Conservation (phyloP, 2,329 filamentous ascomycete genomes). For the Aspergillus sergii region DNA sequence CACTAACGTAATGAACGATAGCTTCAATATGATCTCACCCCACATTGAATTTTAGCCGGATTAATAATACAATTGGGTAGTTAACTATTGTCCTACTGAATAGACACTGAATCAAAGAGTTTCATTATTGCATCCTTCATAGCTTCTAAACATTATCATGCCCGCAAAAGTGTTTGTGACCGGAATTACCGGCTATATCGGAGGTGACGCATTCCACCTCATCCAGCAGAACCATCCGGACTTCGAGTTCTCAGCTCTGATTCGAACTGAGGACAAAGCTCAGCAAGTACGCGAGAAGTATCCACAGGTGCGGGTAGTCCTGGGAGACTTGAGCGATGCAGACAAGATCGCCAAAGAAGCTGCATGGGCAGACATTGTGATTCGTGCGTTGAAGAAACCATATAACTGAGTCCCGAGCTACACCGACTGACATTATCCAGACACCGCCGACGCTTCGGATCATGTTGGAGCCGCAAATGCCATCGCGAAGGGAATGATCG, state of each 20-base stretch:
- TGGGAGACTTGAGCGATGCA: constrained; percentile 52
- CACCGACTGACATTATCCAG: constrained; percentile 10
- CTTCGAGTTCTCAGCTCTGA: constrained; percentile 40
- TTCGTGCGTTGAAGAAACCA: constrained; percentile 36
- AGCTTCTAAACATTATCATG: background rate
- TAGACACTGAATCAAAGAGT: background rate
- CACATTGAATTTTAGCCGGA: background rate
- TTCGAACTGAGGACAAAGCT: constrained; percentile 43
- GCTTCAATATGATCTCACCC: background rate
- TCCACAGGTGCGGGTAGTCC: constrained; percentile 53
- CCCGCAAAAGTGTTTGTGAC: constrained; percentile 23
- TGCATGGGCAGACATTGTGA: constrained; percentile 53
- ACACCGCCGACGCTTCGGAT: constrained; percentile 38
- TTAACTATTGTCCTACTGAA: background rate
- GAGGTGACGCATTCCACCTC: constrained; percentile 50
- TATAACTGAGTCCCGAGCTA: background rate
- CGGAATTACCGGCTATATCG: constrained; percentile 53
- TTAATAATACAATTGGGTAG: too few relatives aligned
- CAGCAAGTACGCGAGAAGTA: constrained; percentile 41
- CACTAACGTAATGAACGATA: background rate
- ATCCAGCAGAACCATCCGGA: constrained; percentile 45
- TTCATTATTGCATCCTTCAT: background rate
- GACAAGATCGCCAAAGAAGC: constrained; percentile 50
- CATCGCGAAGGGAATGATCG: constrained; percentile 37
- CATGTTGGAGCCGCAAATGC: constrained; percentile 44